phyloP scores from a whole-genome alignment of 75 land plant species.

The Chamaecyparis obtusa region DNA sequence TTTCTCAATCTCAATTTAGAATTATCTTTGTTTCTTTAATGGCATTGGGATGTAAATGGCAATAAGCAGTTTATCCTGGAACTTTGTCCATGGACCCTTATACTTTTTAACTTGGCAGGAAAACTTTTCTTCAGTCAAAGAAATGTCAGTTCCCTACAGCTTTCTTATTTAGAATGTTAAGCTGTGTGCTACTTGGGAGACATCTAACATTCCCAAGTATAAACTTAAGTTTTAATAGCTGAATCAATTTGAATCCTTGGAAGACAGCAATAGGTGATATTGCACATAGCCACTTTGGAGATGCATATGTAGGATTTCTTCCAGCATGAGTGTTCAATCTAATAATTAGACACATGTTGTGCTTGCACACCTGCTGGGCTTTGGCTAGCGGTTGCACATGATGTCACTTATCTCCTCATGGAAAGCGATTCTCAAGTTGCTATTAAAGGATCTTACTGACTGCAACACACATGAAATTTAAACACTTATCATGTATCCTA shows the following conservation, averaged over 20 bases:
- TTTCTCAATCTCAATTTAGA: too few relatives aligned
- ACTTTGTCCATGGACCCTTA: not conserved
- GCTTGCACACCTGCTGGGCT: not conserved
- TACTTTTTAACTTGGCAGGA: not conserved
- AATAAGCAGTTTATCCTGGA: not conserved
- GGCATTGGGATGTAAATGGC: too few relatives aligned
- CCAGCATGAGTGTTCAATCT: not conserved
- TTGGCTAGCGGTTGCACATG: not conserved
- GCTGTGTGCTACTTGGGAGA: not conserved
- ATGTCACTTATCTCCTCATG: not conserved
- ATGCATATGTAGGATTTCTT: not conserved
- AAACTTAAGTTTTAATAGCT: not conserved
- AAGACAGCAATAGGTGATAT: not conserved
- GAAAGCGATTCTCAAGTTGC: not conserved
- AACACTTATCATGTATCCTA: not conserved
- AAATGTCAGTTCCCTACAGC: not conserved
- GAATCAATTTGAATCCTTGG: not conserved
- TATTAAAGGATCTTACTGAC: not conserved
- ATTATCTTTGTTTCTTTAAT: too few relatives aligned
- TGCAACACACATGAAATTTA: not conserved
- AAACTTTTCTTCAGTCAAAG: not conserved
- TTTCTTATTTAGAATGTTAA: not conserved
- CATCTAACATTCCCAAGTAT: not conserved
- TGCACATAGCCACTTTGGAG: not conserved
- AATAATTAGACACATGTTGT: not conserved